Evolutionary conservation across 768 basidiomycete genomes (phyloP).

Genomic region (Auricularia auricula-judae): DNA sequence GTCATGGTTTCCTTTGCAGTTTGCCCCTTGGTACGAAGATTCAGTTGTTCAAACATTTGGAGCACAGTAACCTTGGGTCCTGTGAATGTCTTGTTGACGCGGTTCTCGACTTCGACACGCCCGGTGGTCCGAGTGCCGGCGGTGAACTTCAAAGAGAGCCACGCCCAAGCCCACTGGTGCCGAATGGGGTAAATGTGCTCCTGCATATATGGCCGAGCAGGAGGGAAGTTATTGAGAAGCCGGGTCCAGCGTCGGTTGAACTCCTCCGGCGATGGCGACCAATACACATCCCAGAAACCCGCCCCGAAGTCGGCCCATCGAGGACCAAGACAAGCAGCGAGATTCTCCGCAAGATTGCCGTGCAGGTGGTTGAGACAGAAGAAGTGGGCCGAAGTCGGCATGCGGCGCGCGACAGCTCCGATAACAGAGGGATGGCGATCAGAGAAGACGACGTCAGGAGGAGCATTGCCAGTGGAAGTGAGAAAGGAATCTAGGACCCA

Average conservation of each 20-base stretch:
- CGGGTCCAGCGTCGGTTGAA: neutral
- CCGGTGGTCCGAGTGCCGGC: constrained; percentile 25
- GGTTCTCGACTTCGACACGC: constrained; percentile 20
- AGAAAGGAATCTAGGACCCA: neutral
- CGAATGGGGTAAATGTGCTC: constrained; percentile 19
- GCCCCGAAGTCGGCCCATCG: constrained; percentile 7
- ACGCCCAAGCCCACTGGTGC: constrained; percentile 26
- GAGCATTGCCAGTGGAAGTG: neutral
- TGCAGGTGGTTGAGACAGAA: constrained; percentile 23
- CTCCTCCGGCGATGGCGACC: constrained; percentile 20
- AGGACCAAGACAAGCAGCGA: constrained; percentile 5
- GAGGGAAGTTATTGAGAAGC: constrained; percentile 6
- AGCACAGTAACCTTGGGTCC: constrained; percentile 16
- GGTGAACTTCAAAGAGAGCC: constrained; percentile 19
- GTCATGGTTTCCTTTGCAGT: constrained; percentile 11
- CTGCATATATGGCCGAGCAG: constrained; percentile 16
- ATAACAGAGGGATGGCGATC: constrained; percentile 14
- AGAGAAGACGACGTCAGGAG: neutral
- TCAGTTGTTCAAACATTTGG: constrained; percentile 17
- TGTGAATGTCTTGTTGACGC: constrained; percentile 16
- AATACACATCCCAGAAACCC: constrained; percentile 21
- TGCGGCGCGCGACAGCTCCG: constrained; percentile 3
- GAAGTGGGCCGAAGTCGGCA: constrained; percentile 16
- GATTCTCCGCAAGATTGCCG: constrained; percentile 17
- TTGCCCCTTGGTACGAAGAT: constrained; percentile 15